Conservation (phyloP, 805 yeast species). For the Wickerhamiella shivajii region DNA sequence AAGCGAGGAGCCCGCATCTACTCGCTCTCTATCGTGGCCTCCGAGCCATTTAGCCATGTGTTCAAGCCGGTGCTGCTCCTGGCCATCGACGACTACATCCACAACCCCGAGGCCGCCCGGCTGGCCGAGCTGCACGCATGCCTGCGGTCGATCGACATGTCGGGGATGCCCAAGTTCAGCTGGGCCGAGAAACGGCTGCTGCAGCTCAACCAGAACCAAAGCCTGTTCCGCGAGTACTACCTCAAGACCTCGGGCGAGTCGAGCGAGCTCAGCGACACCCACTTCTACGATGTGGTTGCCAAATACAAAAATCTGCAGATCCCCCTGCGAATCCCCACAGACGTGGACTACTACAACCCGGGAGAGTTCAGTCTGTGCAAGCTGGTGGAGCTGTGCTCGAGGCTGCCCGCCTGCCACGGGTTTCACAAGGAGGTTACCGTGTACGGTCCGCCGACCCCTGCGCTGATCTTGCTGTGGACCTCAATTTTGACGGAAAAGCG, state of each 20-base stretch:
- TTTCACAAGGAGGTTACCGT: slow-evolving; percentile 31
- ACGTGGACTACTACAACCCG: slow-evolving; percentile 19
- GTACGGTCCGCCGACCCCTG: slow-evolving; percentile 41
- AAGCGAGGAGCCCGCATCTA: slow-evolving; percentile 47
- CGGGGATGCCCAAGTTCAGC: slow-evolving; percentile 20
- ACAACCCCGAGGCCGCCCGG: slow-evolving; percentile 14
- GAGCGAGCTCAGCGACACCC: slow-evolving; percentile 18
- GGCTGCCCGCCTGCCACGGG: slow-evolving; percentile 14
- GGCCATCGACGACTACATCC: slow-evolving; percentile 36
- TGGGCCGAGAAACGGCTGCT: slow-evolving; percentile 20
- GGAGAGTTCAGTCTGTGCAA: slow-evolving; percentile 21
- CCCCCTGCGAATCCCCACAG: slow-evolving; percentile 23
- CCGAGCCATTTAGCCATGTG: slow-evolving; percentile 36
- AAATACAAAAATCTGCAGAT: slow-evolving; percentile 19
- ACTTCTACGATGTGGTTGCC: slow-evolving; percentile 21
- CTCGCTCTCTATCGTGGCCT: slow-evolving; percentile 44
- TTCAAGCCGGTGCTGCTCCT: slow-evolving; percentile 45
- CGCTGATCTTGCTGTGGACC: slow-evolving; percentile 36
- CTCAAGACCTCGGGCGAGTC: slow-evolving; percentile 5
- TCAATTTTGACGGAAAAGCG: slow-evolving; percentile 40
- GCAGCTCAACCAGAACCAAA: slow-evolving; percentile 8
- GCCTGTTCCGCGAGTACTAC: slow-evolving; percentile 7
- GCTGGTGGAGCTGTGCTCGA: slow-evolving; percentile 19
- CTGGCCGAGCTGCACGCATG: slow-evolving; percentile 21
- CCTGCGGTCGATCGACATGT: slow-evolving; percentile 20